Evolutionary conservation across 257 asterid genomes (phyloP).

Genomic region (Forsythia viridissima): DNA sequence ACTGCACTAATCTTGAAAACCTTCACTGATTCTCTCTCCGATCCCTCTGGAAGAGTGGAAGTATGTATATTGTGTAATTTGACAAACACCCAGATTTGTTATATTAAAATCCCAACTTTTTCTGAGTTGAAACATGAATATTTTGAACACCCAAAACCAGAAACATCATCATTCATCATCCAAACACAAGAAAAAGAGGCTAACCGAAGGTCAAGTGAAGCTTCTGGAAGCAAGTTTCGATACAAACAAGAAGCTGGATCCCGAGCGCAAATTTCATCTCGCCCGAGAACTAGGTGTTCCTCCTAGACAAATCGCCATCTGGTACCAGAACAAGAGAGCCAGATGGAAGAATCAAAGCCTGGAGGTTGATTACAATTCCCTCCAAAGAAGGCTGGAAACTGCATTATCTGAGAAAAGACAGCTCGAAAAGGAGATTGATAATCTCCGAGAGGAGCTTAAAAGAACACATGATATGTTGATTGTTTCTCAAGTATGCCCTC

Average conservation of each 20-base stretch:
- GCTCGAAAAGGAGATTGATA: slow-evolving; percentile 54
- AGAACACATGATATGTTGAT: slow-evolving; percentile 48
- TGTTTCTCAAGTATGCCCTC: slow-evolving; percentile 26
- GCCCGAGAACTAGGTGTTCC: slow-evolving; percentile 76
- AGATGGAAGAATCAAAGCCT: slow-evolving; percentile 89
- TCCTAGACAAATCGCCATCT: slow-evolving; percentile 81
- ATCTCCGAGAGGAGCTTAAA: slow-evolving; percentile 56
- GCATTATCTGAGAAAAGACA: slow-evolving; percentile 54
- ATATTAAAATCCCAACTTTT: not conserved
- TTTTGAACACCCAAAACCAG: slow-evolving; percentile 30
- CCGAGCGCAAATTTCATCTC: slow-evolving; percentile 69
- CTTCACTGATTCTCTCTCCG: not conserved
- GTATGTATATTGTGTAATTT: not conserved
- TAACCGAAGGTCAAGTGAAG: slow-evolving; percentile 68
- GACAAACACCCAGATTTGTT: not conserved
- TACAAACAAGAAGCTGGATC: slow-evolving; percentile 72
- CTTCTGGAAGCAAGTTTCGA: slow-evolving; percentile 75
- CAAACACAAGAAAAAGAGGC: slow-evolving; percentile 52
- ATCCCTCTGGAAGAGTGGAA: slow-evolving; percentile 12
- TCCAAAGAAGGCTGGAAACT: slow-evolving; percentile 59
- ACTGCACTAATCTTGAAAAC: slow-evolving; percentile 13
- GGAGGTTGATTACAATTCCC: slow-evolving; percentile 58
- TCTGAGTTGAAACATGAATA: slow-evolving; percentile 29
- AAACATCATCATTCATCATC: slow-evolving; percentile 21
- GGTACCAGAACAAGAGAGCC: slow-evolving; percentile 91